phyloP scores from a whole-genome alignment of 225 moss, liverwort and hornwort genomes.

The Pseudoscleropodium purum region DNA sequence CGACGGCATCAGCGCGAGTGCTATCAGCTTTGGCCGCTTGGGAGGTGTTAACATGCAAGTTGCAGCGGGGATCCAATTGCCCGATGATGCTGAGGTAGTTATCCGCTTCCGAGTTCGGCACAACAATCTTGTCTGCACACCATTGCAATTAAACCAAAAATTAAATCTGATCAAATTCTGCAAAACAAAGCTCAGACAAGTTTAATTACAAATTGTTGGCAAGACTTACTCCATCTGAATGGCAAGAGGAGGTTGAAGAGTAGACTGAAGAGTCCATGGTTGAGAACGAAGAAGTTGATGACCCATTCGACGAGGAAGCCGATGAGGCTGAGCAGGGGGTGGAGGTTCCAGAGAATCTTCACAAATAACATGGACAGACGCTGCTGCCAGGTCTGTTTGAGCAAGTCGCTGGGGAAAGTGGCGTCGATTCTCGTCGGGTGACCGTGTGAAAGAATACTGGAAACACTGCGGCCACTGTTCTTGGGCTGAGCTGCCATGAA shows the following conservation, averaged over 20 bases:
- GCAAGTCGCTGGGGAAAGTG: background rate
- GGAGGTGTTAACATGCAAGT: slow-evolving; percentile 5
- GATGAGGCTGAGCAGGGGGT: background rate
- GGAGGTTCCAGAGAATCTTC: background rate
- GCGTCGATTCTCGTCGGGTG: background rate
- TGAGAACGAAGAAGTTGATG: slow-evolving; percentile 12
- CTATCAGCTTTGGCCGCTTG: background rate
- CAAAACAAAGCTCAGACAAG: background rate
- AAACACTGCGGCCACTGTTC: background rate
- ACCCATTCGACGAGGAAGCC: slow-evolving; percentile 14
- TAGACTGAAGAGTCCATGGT: background rate
- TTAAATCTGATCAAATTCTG: background rate
- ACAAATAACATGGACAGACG: background rate
- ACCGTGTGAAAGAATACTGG: background rate
- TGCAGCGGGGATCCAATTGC: slow-evolving; percentile 33
- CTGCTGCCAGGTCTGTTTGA: slow-evolving; percentile 16
- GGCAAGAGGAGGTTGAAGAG: background rate
- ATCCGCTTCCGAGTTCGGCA: background rate
- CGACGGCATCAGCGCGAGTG: background rate
- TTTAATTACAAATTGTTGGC: background rate
- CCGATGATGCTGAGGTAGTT: slow-evolving; percentile 11
- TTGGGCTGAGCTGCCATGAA: slow-evolving; percentile 6
- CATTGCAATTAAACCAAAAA: background rate
- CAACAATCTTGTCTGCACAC: background rate
- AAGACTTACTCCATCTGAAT: slow-evolving; percentile 9